Conservation (phyloP, 768 basidiomycete genomes). For the Rhizopogon rudus region DNA sequence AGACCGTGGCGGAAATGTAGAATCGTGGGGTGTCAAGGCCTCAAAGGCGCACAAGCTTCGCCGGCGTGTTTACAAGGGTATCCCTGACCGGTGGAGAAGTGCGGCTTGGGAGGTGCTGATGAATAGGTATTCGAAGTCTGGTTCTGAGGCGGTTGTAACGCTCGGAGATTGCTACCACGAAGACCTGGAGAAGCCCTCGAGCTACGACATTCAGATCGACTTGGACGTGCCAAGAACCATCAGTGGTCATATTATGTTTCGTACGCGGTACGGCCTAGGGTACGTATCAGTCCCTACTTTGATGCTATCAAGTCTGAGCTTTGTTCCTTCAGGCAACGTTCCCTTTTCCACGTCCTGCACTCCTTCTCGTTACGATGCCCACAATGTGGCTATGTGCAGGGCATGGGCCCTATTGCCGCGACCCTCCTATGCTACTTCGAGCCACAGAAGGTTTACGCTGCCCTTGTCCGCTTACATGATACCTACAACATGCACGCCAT, state of each 20-base stretch:
- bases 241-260: slow-evolving; percentile 89
- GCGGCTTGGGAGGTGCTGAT: slow-evolving; percentile 90
- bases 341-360: slow-evolving; percentile 92
- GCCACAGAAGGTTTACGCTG: slow-evolving; percentile 82
- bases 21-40: slow-evolving; percentile 63
- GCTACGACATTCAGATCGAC: slow-evolving; percentile 95
- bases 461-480: slow-evolving; percentile 86
- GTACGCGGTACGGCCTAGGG: slow-evolving; percentile 95
- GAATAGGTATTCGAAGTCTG: slow-evolving; percentile 43
- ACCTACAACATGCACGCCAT: slow-evolving; percentile 82
- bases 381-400: slow-evolving; percentile 94
- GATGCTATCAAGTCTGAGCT: background rate
- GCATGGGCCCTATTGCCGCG: slow-evolving; percentile 97
- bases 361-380: slow-evolving; percentile 82
- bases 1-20: slow-evolving; percentile 74
- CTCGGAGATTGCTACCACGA: slow-evolving; percentile 52
- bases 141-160: slow-evolving; percentile 37
- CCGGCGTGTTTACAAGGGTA: slow-evolving; percentile 85
- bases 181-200: slow-evolving; percentile 72
- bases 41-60: slow-evolving; percentile 67
- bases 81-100: slow-evolving; percentile 92
- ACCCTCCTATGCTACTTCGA: slow-evolving; percentile 92
- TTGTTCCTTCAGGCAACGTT: slow-evolving; percentile 65
- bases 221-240: slow-evolving; percentile 96
- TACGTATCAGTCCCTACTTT: slow-evolving; percentile 35